A percentile compares a stretch with the other conserved stretches of the same genome.
Conservation (phyloP, 352 stramenopile genomes). For the Plasmopara muralis region DNA sequence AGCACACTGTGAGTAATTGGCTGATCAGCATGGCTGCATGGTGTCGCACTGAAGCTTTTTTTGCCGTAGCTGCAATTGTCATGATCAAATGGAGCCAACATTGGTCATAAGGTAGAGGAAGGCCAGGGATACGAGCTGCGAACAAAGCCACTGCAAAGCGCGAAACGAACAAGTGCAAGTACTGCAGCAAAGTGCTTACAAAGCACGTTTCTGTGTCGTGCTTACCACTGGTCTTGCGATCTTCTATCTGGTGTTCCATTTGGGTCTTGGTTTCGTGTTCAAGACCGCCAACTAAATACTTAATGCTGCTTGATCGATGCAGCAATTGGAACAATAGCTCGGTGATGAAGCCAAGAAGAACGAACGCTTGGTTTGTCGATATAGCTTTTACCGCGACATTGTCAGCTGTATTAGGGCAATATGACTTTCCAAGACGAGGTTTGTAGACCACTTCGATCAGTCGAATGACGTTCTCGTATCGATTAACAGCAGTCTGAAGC, state of each 20-base stretch:
- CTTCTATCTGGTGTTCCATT: constrained; percentile 14
- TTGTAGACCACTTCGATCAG: constrained; percentile 36
- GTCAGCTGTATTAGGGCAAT: constrained; percentile 1
- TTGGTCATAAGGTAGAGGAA: constrained; percentile 51
- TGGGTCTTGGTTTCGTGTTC: constrained; percentile 1
- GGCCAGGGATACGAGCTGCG: constrained; percentile 33
- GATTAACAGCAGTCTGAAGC: constrained; percentile 41
- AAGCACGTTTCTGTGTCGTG: constrained; percentile 27
- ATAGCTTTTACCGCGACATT: constrained; percentile 3
- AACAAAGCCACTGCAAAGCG: constrained; percentile 56
- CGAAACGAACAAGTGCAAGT: constrained; percentile 39
- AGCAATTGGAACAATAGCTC: constrained; percentile 58
- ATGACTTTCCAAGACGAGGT: constrained; percentile 12
- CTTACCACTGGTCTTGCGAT: constrained; percentile 18
- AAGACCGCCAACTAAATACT: constrained; percentile 22
- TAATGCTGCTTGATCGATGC: constrained; percentile 39
- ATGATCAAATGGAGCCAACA: constrained; percentile 41
- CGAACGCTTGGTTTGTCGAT: constrained; percentile 35
- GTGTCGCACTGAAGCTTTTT: constrained; percentile 20
- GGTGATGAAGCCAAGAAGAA: constrained; percentile 42
- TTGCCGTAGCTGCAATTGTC: constrained; percentile 36
- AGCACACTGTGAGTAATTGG: constrained; percentile 41
- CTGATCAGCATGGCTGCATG: constrained; percentile 41
- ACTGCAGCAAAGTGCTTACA: constrained; percentile 39
- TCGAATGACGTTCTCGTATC: constrained; percentile 44